Conservation (phyloP, 768 basidiomycete species). For the Leucosporidium creatinivorum region DNA sequence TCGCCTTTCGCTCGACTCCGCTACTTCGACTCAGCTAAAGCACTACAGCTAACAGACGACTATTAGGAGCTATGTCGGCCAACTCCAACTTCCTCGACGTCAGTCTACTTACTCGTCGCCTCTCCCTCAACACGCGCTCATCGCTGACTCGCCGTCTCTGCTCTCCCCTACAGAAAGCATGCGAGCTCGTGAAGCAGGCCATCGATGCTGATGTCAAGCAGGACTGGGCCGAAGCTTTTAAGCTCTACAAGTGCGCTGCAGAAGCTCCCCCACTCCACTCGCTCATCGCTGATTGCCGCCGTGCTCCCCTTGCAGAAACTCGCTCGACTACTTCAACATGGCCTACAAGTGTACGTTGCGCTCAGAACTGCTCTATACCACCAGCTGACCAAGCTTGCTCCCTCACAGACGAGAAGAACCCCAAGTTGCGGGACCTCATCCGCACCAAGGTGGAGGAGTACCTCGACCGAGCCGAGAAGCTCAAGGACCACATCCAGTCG, state of each 20-base stretch:
- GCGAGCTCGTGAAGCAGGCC: slow-evolving; percentile 68
- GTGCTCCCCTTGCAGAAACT: slow-evolving; percentile 53
- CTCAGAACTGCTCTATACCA: neutral
- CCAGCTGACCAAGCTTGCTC: neutral
- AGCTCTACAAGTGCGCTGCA: slow-evolving; percentile 39
- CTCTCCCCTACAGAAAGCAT: slow-evolving; percentile 20
- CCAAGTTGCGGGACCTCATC: slow-evolving; percentile 78
- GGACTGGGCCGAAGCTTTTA: slow-evolving; percentile 91
- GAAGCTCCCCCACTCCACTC: neutral
- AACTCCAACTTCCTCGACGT: slow-evolving; percentile 44
- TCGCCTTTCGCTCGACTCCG: neutral
- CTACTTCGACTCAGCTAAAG: neutral
- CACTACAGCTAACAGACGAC: neutral
- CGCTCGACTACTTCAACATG: slow-evolving; percentile 97
- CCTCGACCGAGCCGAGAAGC: slow-evolving; percentile 77
- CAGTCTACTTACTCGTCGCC: slow-evolving; percentile 12
- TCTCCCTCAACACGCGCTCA: neutral
- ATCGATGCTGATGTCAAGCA: slow-evolving; percentile 66
- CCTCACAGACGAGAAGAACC: slow-evolving; percentile 81
- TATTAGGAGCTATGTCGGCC: slow-evolving; percentile 6
- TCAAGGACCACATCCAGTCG: slow-evolving; percentile 72
- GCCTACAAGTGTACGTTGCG: slow-evolving; percentile 68
- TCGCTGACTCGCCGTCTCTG: neutral
- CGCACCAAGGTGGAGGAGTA: slow-evolving; percentile 84
- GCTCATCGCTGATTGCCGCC: neutral